These are phyloP conservation scores for Lentinula edodes DNA, from an alignment of 768 basidiomycete genomes.

Conservation along the genomic window DNA sequence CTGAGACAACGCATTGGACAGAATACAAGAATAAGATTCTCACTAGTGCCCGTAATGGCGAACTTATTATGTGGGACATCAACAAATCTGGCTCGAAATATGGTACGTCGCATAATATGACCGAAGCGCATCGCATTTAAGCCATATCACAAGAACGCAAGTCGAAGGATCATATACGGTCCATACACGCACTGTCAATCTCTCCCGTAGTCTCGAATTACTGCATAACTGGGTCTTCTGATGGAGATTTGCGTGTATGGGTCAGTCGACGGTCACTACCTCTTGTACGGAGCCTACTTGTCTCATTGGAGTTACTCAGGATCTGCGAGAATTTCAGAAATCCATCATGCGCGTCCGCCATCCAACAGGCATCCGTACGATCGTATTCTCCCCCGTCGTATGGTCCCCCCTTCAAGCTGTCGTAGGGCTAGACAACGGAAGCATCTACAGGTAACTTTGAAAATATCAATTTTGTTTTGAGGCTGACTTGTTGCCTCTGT, in stretches of 20 bases:
- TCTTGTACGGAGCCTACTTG: not conserved
- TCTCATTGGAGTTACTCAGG: constrained; percentile 31
- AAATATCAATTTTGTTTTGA: no score
- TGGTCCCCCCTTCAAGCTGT: constrained; percentile 66
- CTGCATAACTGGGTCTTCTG: constrained; percentile 75
- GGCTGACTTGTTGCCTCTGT: no score
- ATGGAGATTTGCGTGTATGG: constrained; percentile 79
- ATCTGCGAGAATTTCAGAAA: constrained; percentile 65
- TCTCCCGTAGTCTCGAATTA: constrained; percentile 66
- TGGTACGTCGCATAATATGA: constrained; percentile 36
- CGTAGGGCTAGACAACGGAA: constrained; percentile 65
- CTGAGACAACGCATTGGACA: constrained; percentile 19
- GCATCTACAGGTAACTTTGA: constrained; percentile 46
- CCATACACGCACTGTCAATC: constrained; percentile 64
- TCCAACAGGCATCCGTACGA: constrained; percentile 60
- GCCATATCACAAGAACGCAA: constrained; percentile 42
- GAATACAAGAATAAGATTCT: constrained; percentile 72
- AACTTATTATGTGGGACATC: constrained; percentile 80
- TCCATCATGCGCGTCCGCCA: constrained; percentile 70
- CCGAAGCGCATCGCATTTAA: not conserved
- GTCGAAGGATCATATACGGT: constrained; percentile 64
- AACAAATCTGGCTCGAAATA: constrained; percentile 65
- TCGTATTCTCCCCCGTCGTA: constrained; percentile 64
- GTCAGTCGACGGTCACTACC: constrained; percentile 29
- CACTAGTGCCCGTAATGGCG: constrained; percentile 77